Conservation (phyloP, 192 early-diverging fungal genomes). For the Backusella tarrabulga region DNA sequence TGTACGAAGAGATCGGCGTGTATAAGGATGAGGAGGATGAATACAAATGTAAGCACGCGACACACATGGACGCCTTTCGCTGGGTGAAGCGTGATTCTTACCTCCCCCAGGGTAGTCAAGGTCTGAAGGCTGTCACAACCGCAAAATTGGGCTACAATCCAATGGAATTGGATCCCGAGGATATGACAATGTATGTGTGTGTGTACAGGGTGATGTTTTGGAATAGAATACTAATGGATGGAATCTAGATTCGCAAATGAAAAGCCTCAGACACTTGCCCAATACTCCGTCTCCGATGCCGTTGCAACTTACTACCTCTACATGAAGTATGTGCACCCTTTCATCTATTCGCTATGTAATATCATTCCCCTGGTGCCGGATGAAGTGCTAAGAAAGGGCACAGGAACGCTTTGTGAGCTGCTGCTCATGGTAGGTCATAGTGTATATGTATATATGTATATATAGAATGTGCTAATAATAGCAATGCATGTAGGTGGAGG, state of each 20-base stretch:
- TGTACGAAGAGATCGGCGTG: conserved; percentile 90
- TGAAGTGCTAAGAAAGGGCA: conserved; percentile 94
- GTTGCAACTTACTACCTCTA: conserved; percentile 99
- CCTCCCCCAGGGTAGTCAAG: conserved; percentile 94
- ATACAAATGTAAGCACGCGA: conserved; percentile 83
- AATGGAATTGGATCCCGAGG: conserved; percentile 97
- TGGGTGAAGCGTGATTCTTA: conserved; percentile 99
- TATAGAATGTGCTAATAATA: not conserved
- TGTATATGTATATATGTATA: not conserved
- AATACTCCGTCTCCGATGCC: conserved; percentile 99
- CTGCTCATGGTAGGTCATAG: conserved; percentile 82
- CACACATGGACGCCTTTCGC: conserved; percentile 95
- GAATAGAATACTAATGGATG: conserved; percentile 3
- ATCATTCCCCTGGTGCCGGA: conserved; percentile 98
- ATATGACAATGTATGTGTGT: conserved; percentile 79
- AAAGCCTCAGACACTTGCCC: conserved; percentile 89
- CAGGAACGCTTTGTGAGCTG: conserved; percentile 94
- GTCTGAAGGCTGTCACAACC: conserved; percentile 95
- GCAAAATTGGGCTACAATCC: conserved; percentile 97
- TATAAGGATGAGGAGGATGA: conserved; percentile 76
- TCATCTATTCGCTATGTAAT: conserved; percentile 99
- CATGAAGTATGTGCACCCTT: conserved; percentile 99
- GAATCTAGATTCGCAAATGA: conserved; percentile 76
- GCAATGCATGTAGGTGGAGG: conserved; percentile 64
- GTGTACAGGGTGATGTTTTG: not conserved